Base-by-base conservation (phyloP, 371 early-diverging fungal species). In the Umbelopsis sp. region DNA sequence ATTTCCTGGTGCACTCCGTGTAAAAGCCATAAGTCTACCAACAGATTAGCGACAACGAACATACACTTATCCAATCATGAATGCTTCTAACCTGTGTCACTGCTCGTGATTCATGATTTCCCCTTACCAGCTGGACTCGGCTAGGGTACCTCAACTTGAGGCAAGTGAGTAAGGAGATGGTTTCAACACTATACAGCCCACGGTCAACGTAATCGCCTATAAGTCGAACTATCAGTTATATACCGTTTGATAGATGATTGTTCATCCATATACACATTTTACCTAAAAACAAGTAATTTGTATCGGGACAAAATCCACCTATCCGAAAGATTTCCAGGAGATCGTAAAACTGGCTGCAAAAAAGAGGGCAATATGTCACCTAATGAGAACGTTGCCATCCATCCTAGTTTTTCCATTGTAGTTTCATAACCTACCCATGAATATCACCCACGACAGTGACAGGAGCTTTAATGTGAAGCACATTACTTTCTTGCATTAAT, bases 161-260 rank as follows among this genome's bases (percentile, higher is more conserved):
- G 71, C 94, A 94, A 0, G 94, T 87, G 70, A 99, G 79, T 12
- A 98, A 80, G 14, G 92, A 87, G 63, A 99, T 95, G 35, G 98
- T 97, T 73, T 99, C 99, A 24, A 99, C 93, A 64, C 95, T 94
- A 75, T 93, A 94, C 66, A 93, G 87, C 63, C 99, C 99, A 65
- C 99, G 87, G 78, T 99, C 99, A 1, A 99, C 99, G 83, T 97
- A 99, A 75, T 99, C 99, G 16, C 99, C 95, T 92, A 76, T 32
- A 11, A 20, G 20, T 2, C 41, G 9, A 64, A 5, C 44, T 0
- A 48, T 18, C 18, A 25, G 63, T 22, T 35, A n/a, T 51, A 10
- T 25, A 14, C 9, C 10, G 11, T 48, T 48, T 63, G 52, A 18
- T 24, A 50, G 44, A 44, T 50, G 24, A 9, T 50, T 5, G 22